Percentiles rank a stretch among this genome's conserved stretches.
Conservation (phyloP, 176 grass and related monocot species). For the Avena insularis region DNA sequence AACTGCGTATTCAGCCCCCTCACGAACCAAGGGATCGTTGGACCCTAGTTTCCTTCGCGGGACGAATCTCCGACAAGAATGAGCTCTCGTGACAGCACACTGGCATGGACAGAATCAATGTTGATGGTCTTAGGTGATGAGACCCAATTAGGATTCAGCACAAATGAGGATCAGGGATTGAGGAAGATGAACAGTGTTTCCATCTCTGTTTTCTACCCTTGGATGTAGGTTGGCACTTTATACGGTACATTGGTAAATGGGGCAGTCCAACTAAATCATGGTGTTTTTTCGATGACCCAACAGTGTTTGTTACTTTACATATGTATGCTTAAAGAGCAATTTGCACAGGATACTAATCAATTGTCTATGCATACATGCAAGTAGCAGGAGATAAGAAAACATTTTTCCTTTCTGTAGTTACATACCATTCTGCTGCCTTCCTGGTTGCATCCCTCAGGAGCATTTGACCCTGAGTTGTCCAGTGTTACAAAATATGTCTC, state of each 20-base stretch:
- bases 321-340: neutral
- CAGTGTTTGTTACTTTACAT: neutral
- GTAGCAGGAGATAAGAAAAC: constrained; percentile 6
- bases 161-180: neutral
- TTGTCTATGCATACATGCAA: constrained; percentile 24
- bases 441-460: constrained; percentile 4
- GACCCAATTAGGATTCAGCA: neutral
- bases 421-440: constrained; percentile 46
- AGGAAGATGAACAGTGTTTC: neutral
- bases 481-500: constrained; percentile 77
- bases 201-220: constrained; percentile 5
- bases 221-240: neutral
- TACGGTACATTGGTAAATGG: neutral
- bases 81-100: neutral
- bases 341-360: neutral
- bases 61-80: neutral
- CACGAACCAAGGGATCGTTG: too few species aligned
- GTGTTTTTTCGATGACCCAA: neutral
- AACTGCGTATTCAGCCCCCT: too few species aligned
- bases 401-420: neutral
- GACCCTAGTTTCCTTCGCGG: too few species aligned
- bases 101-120: neutral
- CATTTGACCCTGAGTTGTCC: constrained; percentile 55
- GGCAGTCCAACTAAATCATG: neutral
- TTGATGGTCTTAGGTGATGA: neutral